Percentiles rank a stretch among this genome's conserved stretches.
Conservation (phyloP, 345 rosid species). For the Salix dunnii region DNA sequence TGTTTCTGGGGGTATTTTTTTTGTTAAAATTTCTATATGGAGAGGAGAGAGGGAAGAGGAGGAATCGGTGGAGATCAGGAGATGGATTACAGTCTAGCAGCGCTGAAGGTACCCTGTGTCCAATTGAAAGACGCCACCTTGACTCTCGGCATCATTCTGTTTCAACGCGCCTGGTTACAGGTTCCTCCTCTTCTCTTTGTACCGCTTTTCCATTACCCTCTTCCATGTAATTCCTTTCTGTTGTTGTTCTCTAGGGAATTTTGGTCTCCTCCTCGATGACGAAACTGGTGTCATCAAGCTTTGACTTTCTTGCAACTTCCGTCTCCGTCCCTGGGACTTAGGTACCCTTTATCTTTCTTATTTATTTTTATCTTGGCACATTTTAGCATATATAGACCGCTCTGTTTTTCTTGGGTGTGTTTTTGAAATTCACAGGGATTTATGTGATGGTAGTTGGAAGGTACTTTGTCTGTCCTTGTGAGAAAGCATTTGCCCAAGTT, state of each 20-base stretch:
- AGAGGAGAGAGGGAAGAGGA: not conserved
- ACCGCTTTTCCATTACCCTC: not conserved
- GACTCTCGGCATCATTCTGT: constrained; percentile 71
- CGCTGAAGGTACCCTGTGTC: constrained; percentile 61
- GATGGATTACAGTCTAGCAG: constrained; percentile 81
- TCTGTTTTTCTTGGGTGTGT: not conserved
- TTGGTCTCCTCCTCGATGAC: constrained; percentile 71
- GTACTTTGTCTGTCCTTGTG: constrained; percentile 33
- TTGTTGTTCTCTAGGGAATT: constrained; percentile 46
- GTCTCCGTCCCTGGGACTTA: constrained; percentile 53
- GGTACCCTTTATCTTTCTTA: constrained; percentile 21
- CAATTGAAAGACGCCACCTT: constrained; percentile 63
- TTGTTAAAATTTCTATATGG: not conserved
- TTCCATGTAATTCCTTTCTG: not conserved
- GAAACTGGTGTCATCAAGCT: constrained; percentile 70
- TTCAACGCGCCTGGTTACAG: constrained; percentile 92
- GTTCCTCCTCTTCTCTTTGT: constrained; percentile 19
- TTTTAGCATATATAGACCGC: not conserved
- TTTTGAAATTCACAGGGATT: constrained; percentile 43
- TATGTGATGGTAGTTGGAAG: constrained; percentile 87
- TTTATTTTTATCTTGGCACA: not conserved
- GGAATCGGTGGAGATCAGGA: not conserved
- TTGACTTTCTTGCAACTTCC: constrained; percentile 51
- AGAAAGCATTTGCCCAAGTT: too few species aligned
- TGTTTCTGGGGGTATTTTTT: not conserved